Evolutionary conservation across 768 basidiomycete genomes (phyloP), one percentile per base, ranked within the genome.

Genomic region (Amanita polypyramis): DNA sequence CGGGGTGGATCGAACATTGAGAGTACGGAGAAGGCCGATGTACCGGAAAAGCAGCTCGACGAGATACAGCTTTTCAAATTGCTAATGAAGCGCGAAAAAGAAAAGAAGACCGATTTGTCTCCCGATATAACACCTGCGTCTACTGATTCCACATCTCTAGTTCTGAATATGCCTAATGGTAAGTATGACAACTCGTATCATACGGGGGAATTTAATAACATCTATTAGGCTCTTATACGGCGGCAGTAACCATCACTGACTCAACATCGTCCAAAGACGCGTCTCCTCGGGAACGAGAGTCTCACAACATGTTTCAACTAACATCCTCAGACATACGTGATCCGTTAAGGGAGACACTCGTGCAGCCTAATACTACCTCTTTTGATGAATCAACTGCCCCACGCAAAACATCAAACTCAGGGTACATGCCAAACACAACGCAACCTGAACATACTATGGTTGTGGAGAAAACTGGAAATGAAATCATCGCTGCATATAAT

Each of bases 11-110:
- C 45, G 35, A 45, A 47, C 10, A 51, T 44, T 25, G 50, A 35
- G 14, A 44, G 58, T 32, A 51, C 54, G 25, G 58, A 58, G 21
- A 57, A 56, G 44, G 55, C 23, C 5, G 60, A 59, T 12, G 54
- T 49, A 25, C 56, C 61, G 41, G 61, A 71, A 27, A 69, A 64
- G 35, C 74, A 68, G 11, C 62, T 91, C 51, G 87, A 91, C 58
- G 88, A 91, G 64, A 89, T 91, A 20, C 86, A 89, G 51, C 64
- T 85, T 32, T 89, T 91, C 74, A 84, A 82, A 54, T 55, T 88
- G 55, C 69, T 89, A 68, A 90, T 91, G 83, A 86, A 85, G 62
- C 70, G 77, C 51, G 85, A 86, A 55, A 79, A 85, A 52, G 69
- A 72, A 50, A 72, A 66, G 54, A 72, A 70, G 53, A 52, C 49